These are phyloP conservation scores for Alloascoidea africana DNA, from an alignment of 805 yeast species.

Conservation along the genomic window DNA sequence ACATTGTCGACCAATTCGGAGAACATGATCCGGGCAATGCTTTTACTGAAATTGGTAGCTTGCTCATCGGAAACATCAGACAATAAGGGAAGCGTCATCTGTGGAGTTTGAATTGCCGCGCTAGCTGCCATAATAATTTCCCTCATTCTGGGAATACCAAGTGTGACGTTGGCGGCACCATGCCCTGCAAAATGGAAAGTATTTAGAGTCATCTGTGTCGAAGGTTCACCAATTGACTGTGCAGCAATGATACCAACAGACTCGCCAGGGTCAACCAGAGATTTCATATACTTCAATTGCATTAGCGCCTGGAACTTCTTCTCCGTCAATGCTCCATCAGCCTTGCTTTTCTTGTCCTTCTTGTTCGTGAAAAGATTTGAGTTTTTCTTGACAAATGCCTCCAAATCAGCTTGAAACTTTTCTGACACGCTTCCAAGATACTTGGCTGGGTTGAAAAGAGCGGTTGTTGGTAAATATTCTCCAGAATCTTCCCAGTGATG, in stretches of 20 bases:
- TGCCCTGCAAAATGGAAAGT: constrained; percentile 99
- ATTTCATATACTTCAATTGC: constrained; percentile 97
- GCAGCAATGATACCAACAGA: constrained; percentile 97
- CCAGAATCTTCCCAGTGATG: constrained; percentile 47
- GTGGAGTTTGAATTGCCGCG: constrained; percentile 92
- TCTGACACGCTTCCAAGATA: constrained; percentile 91
- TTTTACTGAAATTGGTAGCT: constrained; percentile 88
- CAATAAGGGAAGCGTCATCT: constrained; percentile 84
- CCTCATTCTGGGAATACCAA: constrained; percentile 99
- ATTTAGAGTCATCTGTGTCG: constrained; percentile 96
- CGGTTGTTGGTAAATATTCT: constrained; percentile 80
- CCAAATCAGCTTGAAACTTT: constrained; percentile 69
- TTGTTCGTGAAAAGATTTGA: constrained; percentile 34
- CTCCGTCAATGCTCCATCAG: constrained; percentile 31
- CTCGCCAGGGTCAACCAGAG: constrained; percentile 91
- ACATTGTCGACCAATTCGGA: constrained; percentile 84
- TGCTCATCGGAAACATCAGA: constrained; percentile 68
- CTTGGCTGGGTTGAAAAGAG: constrained; percentile 77
- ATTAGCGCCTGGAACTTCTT: constrained; percentile 90
- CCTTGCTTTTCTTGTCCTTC: constrained; percentile 28
- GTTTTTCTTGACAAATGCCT: constrained; percentile 45
- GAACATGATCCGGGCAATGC: constrained; percentile 69
- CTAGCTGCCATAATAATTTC: constrained; percentile 99
- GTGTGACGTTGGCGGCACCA: constrained; percentile 98
- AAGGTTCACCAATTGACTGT: constrained; percentile 97